Conservation (phyloP, 73 alveolate species). For the Durusdinium trenchii region DNA sequence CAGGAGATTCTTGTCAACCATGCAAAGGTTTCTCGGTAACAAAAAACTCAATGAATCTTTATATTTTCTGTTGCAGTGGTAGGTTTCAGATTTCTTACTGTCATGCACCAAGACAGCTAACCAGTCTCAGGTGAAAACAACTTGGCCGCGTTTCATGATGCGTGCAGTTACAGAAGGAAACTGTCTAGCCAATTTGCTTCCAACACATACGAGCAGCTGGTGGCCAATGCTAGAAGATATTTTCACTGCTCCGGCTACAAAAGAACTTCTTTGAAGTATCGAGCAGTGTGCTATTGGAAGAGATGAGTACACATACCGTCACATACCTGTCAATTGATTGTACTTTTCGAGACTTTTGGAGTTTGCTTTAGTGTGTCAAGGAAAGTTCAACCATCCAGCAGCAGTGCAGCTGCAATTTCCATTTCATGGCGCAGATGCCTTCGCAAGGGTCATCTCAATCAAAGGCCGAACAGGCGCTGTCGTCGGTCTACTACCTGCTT, state of each 20-base stretch:
- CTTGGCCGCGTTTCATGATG: background rate
- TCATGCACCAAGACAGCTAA: too few species aligned
- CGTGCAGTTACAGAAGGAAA: background rate
- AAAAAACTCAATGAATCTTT: too few species aligned
- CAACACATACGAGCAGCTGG: background rate
- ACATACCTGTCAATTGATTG: background rate
- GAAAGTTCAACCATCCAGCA: background rate
- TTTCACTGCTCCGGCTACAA: background rate
- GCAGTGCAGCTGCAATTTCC: background rate
- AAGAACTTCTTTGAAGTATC: background rate
- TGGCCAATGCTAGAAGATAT: conserved; percentile 26
- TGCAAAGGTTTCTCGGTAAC: background rate
- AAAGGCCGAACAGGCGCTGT: conserved; percentile 31
- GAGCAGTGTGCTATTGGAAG: background rate
- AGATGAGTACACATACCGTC: background rate
- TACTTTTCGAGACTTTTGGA: background rate
- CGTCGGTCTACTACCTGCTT: background rate
- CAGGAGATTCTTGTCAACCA: background rate
- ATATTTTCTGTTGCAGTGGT: too few species aligned
- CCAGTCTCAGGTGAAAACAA: background rate
- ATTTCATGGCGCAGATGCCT: background rate
- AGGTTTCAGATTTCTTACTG: too few species aligned
- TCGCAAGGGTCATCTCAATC: background rate
- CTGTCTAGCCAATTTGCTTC: background rate
- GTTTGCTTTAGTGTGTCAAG: background rate